Evolutionary conservation across 352 stramenopile genomes (phyloP).

Genomic region (Pythium insidiosum): DNA sequence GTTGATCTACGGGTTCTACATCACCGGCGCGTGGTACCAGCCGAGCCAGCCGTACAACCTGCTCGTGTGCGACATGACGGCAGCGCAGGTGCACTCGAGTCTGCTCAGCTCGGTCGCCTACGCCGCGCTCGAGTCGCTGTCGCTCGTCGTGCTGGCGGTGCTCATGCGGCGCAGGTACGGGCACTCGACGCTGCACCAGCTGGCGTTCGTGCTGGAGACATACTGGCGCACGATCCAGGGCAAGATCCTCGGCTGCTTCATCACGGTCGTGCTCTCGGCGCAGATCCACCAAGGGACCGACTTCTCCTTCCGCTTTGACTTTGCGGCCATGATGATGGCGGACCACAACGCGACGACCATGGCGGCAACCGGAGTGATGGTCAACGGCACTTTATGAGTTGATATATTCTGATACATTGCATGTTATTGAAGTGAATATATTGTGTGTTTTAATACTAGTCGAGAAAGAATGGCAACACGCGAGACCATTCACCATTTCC

Average conservation of each 20-base stretch:
- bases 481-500: too few relatives aligned
- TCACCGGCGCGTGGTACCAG: too few relatives aligned
- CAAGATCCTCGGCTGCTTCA: slow-evolving; percentile 21
- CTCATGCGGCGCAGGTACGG: slow-evolving; percentile 18
- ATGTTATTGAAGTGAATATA: too few relatives aligned
- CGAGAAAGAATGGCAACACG: too few relatives aligned
- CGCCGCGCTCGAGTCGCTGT: slow-evolving; percentile 20
- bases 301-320: too few relatives aligned
- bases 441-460: too few relatives aligned
- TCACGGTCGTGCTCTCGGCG: slow-evolving; percentile 1
- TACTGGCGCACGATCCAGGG: slow-evolving; percentile 27
- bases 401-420: too few relatives aligned
- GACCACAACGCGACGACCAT: too few relatives aligned
- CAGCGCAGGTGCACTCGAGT: neutral
- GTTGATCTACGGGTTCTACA: too few relatives aligned
- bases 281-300: slow-evolving; percentile 9
- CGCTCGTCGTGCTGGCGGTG: slow-evolving; percentile 16
- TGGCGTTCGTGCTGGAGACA: slow-evolving; percentile 27
- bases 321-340: too few relatives aligned
- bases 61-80: neutral
- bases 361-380: too few relatives aligned
- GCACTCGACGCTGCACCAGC: slow-evolving; percentile 15
- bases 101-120: slow-evolving; percentile 12
- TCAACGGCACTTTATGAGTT: too few relatives aligned
- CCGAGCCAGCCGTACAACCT: slow-evolving; percentile 6